Evolutionary conservation across 2,329 filamentous ascomycete species (phyloP).

Genomic region (Arachnopeziza araneosa): DNA sequence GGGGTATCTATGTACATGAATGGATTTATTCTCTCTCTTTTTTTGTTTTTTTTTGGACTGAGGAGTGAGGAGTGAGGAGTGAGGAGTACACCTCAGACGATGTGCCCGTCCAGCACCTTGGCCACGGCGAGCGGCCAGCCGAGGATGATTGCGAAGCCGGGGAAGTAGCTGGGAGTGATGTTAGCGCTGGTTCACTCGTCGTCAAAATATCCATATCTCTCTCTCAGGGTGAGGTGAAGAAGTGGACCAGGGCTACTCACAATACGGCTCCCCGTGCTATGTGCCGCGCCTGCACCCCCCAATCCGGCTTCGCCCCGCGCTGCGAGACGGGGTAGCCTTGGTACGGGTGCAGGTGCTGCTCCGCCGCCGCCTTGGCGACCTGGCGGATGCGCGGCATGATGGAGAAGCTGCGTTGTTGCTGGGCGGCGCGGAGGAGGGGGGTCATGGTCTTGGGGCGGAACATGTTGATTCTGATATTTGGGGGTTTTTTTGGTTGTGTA

Average conservation of each 20-base stretch:
- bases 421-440: neutral
- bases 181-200: neutral
- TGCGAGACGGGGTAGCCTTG: neutral
- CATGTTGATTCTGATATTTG: neutral
- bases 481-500: no score
- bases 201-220: no score
- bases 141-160: neutral
- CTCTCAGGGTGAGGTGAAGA: no score
- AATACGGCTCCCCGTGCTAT: neutral
- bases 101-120: neutral
- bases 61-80: no score
- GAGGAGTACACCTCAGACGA: neutral
- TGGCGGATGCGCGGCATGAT: neutral
- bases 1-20: no score
- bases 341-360: neutral
- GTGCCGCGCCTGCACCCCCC: neutral
- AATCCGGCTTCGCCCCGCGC: neutral
- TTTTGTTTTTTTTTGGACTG: no score
- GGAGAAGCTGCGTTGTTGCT: neutral
- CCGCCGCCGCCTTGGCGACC: no score
- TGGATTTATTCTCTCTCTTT: no score
- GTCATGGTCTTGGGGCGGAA: neutral
- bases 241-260: neutral
- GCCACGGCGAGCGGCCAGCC: neutral
- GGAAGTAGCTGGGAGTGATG: neutral